Evolutionary conservation across 1,284 basidiomycete genomes (phyloP), one percentile per base, ranked within the genome.

Genomic region (Naganishia sp.): DNA sequence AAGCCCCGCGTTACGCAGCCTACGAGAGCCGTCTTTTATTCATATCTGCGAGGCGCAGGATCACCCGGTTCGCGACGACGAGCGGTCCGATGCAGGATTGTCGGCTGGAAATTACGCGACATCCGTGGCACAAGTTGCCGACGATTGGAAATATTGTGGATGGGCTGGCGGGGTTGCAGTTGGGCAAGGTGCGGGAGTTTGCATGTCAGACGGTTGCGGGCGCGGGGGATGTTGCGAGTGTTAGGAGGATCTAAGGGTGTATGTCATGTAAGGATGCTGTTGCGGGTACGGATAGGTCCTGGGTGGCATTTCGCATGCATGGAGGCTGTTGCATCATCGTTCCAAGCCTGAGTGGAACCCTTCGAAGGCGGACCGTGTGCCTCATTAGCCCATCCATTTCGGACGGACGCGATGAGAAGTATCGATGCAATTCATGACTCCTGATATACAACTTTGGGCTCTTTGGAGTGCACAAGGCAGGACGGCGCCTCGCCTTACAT

Each of bases 131-230:
- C 36, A 46, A 67, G 16, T 60, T 73, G 1, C 72, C 72, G 7
- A 70, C 72, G 1, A 60, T 73, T 13, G 67, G 67, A 57, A 71
- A 71, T 44, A 63, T 71, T n/a, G 69, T 71, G 13, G 64, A 69
- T 9, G 70, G 72, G 10, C 39, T 73, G 36, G 64, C 65, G 18
- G 31, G 11, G 18, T 48, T 73, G 31, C 63, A 68, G 39, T 55
- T 65, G 55, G 59, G 65, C 31, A 36, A 50, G 9, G 52, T 66
- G 18, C 36, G 59, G n/a, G 65, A 66, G 33, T 49, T 66, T 15
- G 49, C 50, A 1, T 36, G 43, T 44, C 57, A 66, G 52, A 56
- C 31, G n/a, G 55, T 66, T 31, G 28, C 16, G 11, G 65, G 65
- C 10, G 65, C 65, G 6, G 56, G 65, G 33, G 65, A 66, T 31